Base-by-base conservation (phyloP, 2,329 filamentous ascomycete species). In the Phialocephala sp. region DNA sequence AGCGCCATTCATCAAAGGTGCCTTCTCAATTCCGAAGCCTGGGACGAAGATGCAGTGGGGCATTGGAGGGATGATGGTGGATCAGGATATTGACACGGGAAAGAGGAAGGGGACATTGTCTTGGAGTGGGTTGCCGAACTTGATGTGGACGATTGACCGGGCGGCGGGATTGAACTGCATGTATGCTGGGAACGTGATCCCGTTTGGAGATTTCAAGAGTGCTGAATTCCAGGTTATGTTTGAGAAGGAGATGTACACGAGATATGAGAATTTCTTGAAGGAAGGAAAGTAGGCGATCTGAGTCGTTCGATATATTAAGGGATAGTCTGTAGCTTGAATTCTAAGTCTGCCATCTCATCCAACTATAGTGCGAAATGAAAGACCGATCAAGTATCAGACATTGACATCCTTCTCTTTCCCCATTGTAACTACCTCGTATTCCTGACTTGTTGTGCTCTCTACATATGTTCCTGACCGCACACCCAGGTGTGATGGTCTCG, bases 81-180 rank as follows among this genome's bases (percentile, higher is more conserved):
- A 78, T 55, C 75, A 76, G 6, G 72, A 79, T 22, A 72, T 74
- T 41, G 77, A 77, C 3, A 74, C 71, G 2, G 72, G 78, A 54
- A 75, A 80, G 57, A 78, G 74, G 65, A 76, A 73, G 24, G 79
- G 79, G 0, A 78, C 78, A 3, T 36, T 83, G 70, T 73, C 73
- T 22, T 84, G 82, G 82, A 76, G 78, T 55, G 82, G 82, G 0
- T 74, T 81, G 62, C 73, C 78, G 18, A 84, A 84, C 72, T 70
- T 80, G 12, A 77, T 79, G 27, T 84, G 82, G 82, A 77, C 79
- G 60, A 72, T 82, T 70, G 76, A 77, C 72, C 65, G 78, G 1
- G 69, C 77, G 32, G 74, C 76, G 4, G 80, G 79, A 1, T 32
- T 84, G 15, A 78, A 75, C 56, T 74, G 77, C 18, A 70, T 80